phyloP scores from a whole-genome alignment of 1,139 yeast genomes.

The Yamadazyma kanchanaburiensis region DNA sequence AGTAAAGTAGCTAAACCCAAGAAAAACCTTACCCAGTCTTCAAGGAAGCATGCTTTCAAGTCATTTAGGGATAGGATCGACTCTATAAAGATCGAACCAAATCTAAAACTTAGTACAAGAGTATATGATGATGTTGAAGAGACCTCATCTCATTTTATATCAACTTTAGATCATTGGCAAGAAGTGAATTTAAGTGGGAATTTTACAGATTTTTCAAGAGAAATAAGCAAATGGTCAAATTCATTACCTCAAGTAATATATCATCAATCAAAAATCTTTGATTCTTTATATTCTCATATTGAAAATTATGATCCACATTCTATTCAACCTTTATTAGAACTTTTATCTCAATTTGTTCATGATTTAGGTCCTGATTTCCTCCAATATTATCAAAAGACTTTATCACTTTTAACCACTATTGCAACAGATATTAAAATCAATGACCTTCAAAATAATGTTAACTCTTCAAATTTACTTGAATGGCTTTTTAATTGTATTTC shows the following conservation, averaged over 20 bases:
- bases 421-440: slow-evolving; percentile 47
- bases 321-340: slow-evolving; percentile 76
- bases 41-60: slow-evolving; percentile 60
- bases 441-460: slow-evolving; percentile 38
- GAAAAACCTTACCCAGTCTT: slow-evolving; percentile 48
- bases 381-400: slow-evolving; percentile 56
- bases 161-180: slow-evolving; percentile 82
- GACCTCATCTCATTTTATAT: slow-evolving; percentile 61
- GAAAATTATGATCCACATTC: slow-evolving; percentile 62
- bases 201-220: slow-evolving; percentile 62
- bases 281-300: slow-evolving; percentile 48
- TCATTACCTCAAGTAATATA: slow-evolving; percentile 80
- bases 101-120: slow-evolving; percentile 56
- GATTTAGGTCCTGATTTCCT: slow-evolving; percentile 92
- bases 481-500: slow-evolving; percentile 85
- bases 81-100: slow-evolving; percentile 80
- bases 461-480: slow-evolving; percentile 69
- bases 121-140: slow-evolving; percentile 70
- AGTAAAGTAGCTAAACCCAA: slow-evolving; percentile 6
- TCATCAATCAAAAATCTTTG: slow-evolving; percentile 63
- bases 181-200: slow-evolving; percentile 79
- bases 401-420: slow-evolving; percentile 50
- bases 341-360: slow-evolving; percentile 81
- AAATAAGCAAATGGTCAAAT: slow-evolving; percentile 54
- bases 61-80: slow-evolving; percentile 86